Base-by-base conservation (phyloP, 495 filamentous ascomycete genomes). In the Hypoxylon subgilvum region DNA sequence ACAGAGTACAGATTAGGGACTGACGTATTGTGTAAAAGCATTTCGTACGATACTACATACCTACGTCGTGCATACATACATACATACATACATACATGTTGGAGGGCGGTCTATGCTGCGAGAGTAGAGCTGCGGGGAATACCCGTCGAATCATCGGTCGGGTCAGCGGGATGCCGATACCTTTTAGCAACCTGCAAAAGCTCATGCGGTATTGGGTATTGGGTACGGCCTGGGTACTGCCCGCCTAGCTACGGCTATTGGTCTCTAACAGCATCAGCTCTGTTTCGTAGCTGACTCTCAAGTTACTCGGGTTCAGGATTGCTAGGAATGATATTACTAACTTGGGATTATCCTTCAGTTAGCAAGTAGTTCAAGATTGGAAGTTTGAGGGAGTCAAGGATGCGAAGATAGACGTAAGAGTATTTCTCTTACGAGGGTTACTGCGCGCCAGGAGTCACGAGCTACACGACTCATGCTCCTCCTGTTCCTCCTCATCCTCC, bases 121-220 rank as follows among this genome's bases (percentile, higher is more conserved):
- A 32, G 57, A 32, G 50, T 54, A 32, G 57, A 32, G 50, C 61
- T 64, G 61, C 61, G 61, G 61, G 61, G 61, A 64, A 64, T 59
- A 44, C 55, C 61, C 38, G 40, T 64, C 54, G 39, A 64, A 64
- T 64, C 50, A 48, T 31, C 61, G 38, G 34, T 32, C 54, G 53
- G 48, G 47, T 38, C 42, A 63, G 35, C 52, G 59, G 59, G 52
- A 57, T 48, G 18, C 41, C 52, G 49, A 53, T 57, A 21, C 30
- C 30, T 48, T n/a, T 13, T 35, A 43, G 23, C 4, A n/a, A n/a
- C n/a, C n/a, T n/a, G 22, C 35, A 19, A 39, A 45, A 52, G 30
- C 25, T 36, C 47, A 56, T 63, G 52, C 52, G 52, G 17, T 47
- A 41, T 57, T 52, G 45, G 27, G 41, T 41, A 52, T 47, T 46